Percentiles rank a stretch among this genome's conserved stretches.
These are phyloP conservation scores for Saccharomycopsis crataegensis DNA, from an alignment of 1,139 yeast species.

Conservation along the genomic window DNA sequence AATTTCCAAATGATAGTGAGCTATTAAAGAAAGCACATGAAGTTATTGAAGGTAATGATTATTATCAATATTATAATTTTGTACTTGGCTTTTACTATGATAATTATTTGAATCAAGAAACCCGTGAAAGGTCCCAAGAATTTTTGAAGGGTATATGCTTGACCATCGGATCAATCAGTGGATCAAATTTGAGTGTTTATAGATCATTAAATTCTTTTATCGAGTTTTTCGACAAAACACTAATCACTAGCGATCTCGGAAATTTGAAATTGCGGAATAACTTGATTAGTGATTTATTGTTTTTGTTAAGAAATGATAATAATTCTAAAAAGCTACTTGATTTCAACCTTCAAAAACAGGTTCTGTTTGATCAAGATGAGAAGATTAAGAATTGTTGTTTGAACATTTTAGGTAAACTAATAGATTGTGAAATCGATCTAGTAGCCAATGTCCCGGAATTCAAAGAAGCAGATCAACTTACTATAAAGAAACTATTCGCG, in stretches of 20 bases:
- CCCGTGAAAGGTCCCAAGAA: conserved; percentile 24
- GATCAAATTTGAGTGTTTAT: conserved; percentile 42
- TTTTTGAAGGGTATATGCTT: conserved; percentile 53
- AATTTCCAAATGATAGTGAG: conserved; percentile 11
- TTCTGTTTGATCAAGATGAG: conserved; percentile 3
- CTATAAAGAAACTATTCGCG: conserved; percentile 7
- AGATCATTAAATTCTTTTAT: conserved; percentile 39
- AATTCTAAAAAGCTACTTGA: not conserved
- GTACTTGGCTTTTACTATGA: conserved; percentile 24
- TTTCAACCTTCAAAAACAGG: conserved; percentile 6
- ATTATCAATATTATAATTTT: conserved; percentile 27
- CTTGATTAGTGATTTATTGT: conserved; percentile 1
- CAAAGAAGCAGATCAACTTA: not conserved
- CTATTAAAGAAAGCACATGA: not conserved
- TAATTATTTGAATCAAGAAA: conserved; percentile 13
- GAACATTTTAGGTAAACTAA: conserved; percentile 11
- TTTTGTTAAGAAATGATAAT: not conserved
- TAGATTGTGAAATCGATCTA: conserved; percentile 9
- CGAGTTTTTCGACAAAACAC: conserved; percentile 26
- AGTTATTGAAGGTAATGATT: conserved; percentile 7
- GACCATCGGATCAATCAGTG: conserved; percentile 56
- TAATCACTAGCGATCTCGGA: not conserved
- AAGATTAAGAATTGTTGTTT: conserved; percentile 13
- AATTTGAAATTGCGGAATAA: not conserved
- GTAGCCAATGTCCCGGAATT: not conserved